Evolutionary conservation across 345 rosid genomes (phyloP), one percentile per base, ranked within the genome.

Genomic region (Acer negundo): DNA sequence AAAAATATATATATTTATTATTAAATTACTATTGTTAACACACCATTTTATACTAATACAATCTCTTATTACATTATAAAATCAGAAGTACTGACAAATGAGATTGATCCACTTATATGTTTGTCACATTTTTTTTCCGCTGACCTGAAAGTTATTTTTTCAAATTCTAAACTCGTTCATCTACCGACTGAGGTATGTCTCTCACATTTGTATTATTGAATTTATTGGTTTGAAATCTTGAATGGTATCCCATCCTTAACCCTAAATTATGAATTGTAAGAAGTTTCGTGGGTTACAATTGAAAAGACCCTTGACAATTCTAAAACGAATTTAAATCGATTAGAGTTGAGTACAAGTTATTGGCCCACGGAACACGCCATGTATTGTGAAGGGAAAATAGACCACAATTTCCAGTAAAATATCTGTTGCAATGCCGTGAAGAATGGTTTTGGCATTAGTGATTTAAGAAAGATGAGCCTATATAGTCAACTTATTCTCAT

Each of bases 371-470:
- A 24, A 72, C 75, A 56, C 75, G 75, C 46, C 16, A 71, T 31
- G 47, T 2, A 28, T 28, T 28, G 31, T 2, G 15, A 20, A 16
- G 51, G 26, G 22, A 40, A 47, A 73, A 40, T 73, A 38, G 38
- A 59, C 40, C 67, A 73, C 56, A 73, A 31, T 6, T 12, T 9
- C 22, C 2, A 55, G 7, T 4, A 1, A 42, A 53, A 17, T 0
- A 17, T 31, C 46, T 53, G 8, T 1, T 2, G 49, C 74, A 17
- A 59, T 61, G 67, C 67, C 76, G 67, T 61, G 76, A 59, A 22
- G 76, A 61, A 12, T 44, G 67, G 76, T 73, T 73, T 73, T 22
- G 40, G 67, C 31, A 56, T 56, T 31, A 7, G 10, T 55, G 74
- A 28, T 49, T 49, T 6, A 17, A 24, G 23, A 6, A 17, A 22